phyloP scores from a whole-genome alignment of 1,139 yeast genomes.

The Debaryomyces coudertii region DNA sequence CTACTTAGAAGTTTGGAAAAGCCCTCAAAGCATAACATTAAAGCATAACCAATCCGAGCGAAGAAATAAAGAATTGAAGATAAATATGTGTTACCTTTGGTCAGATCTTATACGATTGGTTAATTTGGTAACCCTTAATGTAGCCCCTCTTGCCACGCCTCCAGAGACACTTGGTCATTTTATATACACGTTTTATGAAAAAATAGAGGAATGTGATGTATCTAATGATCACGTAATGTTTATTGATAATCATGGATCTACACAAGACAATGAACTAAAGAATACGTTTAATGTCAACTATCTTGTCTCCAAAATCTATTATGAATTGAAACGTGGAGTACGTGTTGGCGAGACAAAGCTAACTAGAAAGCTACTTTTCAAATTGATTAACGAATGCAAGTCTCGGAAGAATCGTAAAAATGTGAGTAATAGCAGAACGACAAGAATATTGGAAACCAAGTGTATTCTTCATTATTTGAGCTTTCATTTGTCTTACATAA shows the following conservation, averaged over 20 bases:
- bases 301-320: slow-evolving; percentile 31
- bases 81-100: slow-evolving; percentile 43
- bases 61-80: slow-evolving; percentile 29
- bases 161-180: slow-evolving; percentile 26
- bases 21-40: slow-evolving; percentile 34
- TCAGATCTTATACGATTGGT: slow-evolving; percentile 35
- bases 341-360: slow-evolving; percentile 27
- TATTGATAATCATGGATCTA: slow-evolving; percentile 22
- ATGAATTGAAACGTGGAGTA: slow-evolving; percentile 30
- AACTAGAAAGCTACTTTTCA: slow-evolving; percentile 27
- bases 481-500: slow-evolving; percentile 33
- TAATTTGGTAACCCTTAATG: slow-evolving; percentile 35
- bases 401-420: slow-evolving; percentile 30
- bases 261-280: slow-evolving; percentile 22
- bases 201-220: slow-evolving; percentile 31
- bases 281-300: slow-evolving; percentile 31
- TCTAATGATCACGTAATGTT: slow-evolving; percentile 32
- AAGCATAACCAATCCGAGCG: slow-evolving; percentile 21
- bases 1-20: slow-evolving; percentile 39
- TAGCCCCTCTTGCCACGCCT: slow-evolving; percentile 28
- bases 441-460: slow-evolving; percentile 30
- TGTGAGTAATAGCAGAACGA: slow-evolving; percentile 19
- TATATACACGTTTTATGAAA: slow-evolving; percentile 23
- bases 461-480: slow-evolving; percentile 35
- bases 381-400: slow-evolving; percentile 29